Evolutionary conservation across 148 eudicot genomes (phyloP), one percentile per base, ranked within the genome.

Genomic region (Rhododendron henanense): DNA sequence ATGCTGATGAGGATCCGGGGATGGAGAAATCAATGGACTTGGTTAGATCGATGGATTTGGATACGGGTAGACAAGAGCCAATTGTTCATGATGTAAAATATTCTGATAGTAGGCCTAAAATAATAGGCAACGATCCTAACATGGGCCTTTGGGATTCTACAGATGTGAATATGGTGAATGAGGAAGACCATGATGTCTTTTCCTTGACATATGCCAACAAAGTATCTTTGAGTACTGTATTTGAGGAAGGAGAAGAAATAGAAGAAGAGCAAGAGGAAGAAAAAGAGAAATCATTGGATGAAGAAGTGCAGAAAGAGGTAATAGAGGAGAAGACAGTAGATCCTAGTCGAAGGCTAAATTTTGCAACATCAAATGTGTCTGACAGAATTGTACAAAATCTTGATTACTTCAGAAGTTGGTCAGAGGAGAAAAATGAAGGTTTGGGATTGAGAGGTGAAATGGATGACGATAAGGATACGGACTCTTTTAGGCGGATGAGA

Each of bases 11-110:
- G 47, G 98, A 95, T 85, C 91, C 94, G 0, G 95, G 94, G 59
- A 97, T 97, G 99, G 91, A 88, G 69, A 95, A 95, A 87, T 97
- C 98, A 6, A 97, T 97, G 99, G 99, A 97, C 79, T 87, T 92
- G 89, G 89, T 82, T 79, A 88, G 79, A 37, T 92, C 94, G 1
- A 65, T 89, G 83, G 94, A 92, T 74, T 19, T 93, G 86, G 99
- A 95, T n/a, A 90, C 78, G 77, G 94, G 88, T 31, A 95, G 93
- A 37, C 92, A 91, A 79, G 93, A 91, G 75, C 87, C 88, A 0
- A 84, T 85, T 76, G 83, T 90, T 13, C 89, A 85, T 77, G 93
- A 92, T 53, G 89, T 90, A 25, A 92, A 87, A 85, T 90, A 89
- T 79, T 79, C 89, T 7, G 87, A 90, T 2, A 87, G 86, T 84